Conservation (phyloP, 2,329 filamentous ascomycete species). For the Aspergillus novoparasiticus region DNA sequence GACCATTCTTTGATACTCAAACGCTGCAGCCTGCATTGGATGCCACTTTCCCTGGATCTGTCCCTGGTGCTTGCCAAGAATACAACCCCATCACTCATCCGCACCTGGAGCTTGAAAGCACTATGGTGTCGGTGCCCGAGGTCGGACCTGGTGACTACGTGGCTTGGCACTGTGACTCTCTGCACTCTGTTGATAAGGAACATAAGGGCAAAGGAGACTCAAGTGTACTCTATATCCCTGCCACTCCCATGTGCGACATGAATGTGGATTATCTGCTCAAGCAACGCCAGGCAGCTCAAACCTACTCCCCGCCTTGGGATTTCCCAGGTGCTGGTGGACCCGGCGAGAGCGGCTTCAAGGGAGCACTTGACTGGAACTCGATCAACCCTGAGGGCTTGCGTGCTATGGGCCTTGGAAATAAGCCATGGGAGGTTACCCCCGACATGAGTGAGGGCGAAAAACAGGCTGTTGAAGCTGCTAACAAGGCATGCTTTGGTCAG, state of each 20-base stretch:
- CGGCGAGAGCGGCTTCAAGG: conserved; percentile 45
- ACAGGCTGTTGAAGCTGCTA: conserved; percentile 54
- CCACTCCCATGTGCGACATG: conserved; percentile 74
- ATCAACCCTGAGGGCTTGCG: conserved; percentile 52
- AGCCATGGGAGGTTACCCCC: conserved; percentile 51
- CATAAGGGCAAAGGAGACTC: conserved; percentile 74
- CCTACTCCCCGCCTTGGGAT: conserved; percentile 69
- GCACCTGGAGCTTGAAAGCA: conserved; percentile 65
- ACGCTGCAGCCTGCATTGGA: conserved; percentile 45
- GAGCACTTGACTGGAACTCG: conserved; percentile 41
- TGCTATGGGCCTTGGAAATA: conserved; percentile 57
- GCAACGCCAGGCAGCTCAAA: conserved; percentile 71
- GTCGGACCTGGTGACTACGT: conserved; percentile 76
- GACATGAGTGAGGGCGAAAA: conserved; percentile 55
- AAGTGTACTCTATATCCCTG: conserved; percentile 86
- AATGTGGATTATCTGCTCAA: conserved; percentile 72
- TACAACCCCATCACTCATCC: conserved; percentile 67
- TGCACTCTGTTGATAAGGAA: conserved; percentile 81
- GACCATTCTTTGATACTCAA: conserved; percentile 75
- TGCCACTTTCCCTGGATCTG: conserved; percentile 67
- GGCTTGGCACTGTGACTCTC: conserved; percentile 75
- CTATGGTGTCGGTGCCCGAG: conserved; percentile 71
- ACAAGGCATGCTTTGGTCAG: conserved; percentile 54
- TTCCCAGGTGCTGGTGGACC: conserved; percentile 62
- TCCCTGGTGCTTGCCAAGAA: conserved; percentile 70